phyloP scores from a whole-genome alignment of 1,139 yeast genomes.

The Meyerozyma carpophila region DNA sequence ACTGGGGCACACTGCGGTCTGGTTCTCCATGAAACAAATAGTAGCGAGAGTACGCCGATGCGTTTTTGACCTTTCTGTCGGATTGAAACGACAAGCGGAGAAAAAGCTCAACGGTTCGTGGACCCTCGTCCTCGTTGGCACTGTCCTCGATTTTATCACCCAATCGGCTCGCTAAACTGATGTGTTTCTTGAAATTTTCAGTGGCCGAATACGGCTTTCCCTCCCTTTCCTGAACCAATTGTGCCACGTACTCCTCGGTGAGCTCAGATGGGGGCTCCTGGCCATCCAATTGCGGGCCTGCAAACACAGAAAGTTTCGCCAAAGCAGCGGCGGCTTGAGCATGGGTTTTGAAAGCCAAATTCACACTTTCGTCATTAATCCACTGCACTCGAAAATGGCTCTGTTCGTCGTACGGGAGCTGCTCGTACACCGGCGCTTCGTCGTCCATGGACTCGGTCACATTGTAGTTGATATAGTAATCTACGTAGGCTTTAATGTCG shows the following conservation, averaged over 20 bases:
- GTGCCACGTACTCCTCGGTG: slow-evolving; percentile 16
- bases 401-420: slow-evolving; percentile 23
- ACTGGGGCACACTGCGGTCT: slow-evolving; percentile 25
- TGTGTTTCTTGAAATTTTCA: slow-evolving; percentile 31
- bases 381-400: slow-evolving; percentile 52
- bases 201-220: slow-evolving; percentile 35
- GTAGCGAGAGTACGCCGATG: slow-evolving; percentile 58
- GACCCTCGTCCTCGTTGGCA: slow-evolving; percentile 26
- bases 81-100: slow-evolving; percentile 48
- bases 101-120: slow-evolving; percentile 25
- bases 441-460: slow-evolving; percentile 7
- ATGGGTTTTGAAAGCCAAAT: slow-evolving; percentile 45
- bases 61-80: slow-evolving; percentile 56
- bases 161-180: slow-evolving; percentile 25
- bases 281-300: slow-evolving; percentile 11
- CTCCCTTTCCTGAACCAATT: slow-evolving; percentile 28
- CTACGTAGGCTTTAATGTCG: slow-evolving; percentile 55
- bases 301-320: slow-evolving; percentile 20
- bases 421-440: slow-evolving; percentile 17
- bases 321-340: slow-evolving; percentile 42
- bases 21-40: slow-evolving; percentile 76
- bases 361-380: slow-evolving; percentile 62
- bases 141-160: slow-evolving; percentile 16
- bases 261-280: slow-evolving; percentile 8
- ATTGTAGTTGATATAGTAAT: slow-evolving; percentile 40